Evolutionary conservation across 345 rosid genomes (phyloP).

Genomic region (Brassica juncea): DNA sequence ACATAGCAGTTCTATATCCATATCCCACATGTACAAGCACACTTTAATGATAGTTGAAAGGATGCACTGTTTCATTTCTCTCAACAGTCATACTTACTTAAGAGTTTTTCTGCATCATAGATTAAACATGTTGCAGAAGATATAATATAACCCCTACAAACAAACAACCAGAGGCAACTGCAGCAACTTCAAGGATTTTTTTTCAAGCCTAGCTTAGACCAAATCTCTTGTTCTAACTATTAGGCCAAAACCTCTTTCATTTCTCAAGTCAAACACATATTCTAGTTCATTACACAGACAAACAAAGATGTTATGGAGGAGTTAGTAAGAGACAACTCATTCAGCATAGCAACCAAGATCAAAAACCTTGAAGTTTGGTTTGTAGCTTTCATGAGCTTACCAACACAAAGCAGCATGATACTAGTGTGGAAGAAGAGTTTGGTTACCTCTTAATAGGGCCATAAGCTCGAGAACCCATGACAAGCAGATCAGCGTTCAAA

Average conservation of each 20-base stretch:
- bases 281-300: slow-evolving; percentile 9
- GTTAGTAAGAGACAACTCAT: slow-evolving; percentile 2
- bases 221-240: slow-evolving; percentile 16
- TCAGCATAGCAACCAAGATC: neutral
- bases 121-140: slow-evolving; percentile 1
- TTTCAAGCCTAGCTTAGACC: slow-evolving; percentile 1
- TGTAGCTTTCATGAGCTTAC: slow-evolving; percentile 3
- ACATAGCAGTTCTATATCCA: neutral
- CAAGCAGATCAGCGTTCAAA: slow-evolving; percentile 69
- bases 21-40: neutral
- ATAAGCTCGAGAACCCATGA: slow-evolving; percentile 77
- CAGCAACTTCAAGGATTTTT: neutral
- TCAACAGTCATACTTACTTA: neutral
- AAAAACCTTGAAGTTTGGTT: neutral
- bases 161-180: neutral
- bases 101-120: neutral
- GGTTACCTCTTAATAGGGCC: slow-evolving; percentile 81
- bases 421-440: slow-evolving; percentile 5
- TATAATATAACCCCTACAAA: neutral
- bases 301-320: neutral
- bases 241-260: slow-evolving; percentile 18
- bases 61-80: neutral
- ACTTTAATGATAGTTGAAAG: neutral
- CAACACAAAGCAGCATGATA: slow-evolving; percentile 6
- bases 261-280: neutral